Base-by-base conservation (phyloP, 441 rosid species). In the Mallotus repandus region DNA sequence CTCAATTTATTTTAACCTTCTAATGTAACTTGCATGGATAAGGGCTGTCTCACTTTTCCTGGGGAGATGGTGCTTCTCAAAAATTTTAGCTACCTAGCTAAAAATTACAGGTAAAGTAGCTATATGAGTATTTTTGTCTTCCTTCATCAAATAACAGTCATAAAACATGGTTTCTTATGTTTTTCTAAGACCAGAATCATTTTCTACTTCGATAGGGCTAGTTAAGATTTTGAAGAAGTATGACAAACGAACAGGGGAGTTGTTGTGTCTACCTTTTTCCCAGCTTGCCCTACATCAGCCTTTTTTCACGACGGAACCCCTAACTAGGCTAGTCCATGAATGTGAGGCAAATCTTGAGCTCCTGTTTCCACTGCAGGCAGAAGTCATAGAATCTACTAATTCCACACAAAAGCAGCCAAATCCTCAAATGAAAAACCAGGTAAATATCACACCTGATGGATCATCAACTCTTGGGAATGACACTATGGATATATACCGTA, bases 311-410 rank as follows among this genome's bases (percentile, higher is more conserved):
- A 91, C 86, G 0, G 99, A 91, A 81, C 88, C 93, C 64, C 92
- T 94, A 59, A 87, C 97, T 5, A 84, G 93, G 83, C 86, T 92
- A 75, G 99, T 94, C 52, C 92, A 71, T 3, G 94, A 94, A 73
- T 91, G 99, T 22, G 99, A 92, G 85, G 94, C 81, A 25, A 94
- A 88, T 83, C 98, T 92, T 10, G 99, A 94, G 85, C 89, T 91
- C 77, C 91, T 94, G 63, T 94, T 94, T 77, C 99, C 98, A 0
- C 69, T 86, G 54, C 92, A 92, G 80, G 98, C 90, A 0, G 98
- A 94, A 87, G 99, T 94, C 18, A 79, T 91, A 22, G 96, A 94
- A 79, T 82, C 86, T 43, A 56, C 86, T 57, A 67, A 81, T 14
- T 65, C 77, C 32, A 1, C 76, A 12, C 78, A 71, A 22, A 73